Evolutionary conservation across 2,329 filamentous ascomycete genomes (phyloP).

Genomic region (Aplosporella prunicola): DNA sequence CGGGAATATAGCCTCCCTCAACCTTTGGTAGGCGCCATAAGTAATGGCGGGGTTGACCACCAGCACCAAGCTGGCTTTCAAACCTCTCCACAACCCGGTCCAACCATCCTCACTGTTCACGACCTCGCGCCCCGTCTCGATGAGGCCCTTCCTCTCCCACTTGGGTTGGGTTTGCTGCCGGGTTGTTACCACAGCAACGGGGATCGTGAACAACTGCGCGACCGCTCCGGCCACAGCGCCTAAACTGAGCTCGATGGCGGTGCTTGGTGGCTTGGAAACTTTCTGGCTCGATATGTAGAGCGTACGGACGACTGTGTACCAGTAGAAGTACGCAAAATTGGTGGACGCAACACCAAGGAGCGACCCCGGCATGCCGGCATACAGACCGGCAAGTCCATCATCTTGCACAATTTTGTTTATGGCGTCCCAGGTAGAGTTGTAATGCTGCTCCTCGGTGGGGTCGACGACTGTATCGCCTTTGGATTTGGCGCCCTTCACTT

Average conservation of each 20-base stretch:
- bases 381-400: slow-evolving; percentile 75
- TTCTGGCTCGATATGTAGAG: slow-evolving; percentile 59
- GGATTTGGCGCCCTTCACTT: slow-evolving; percentile 55
- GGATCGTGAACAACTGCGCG: slow-evolving; percentile 93
- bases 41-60: slow-evolving; percentile 97
- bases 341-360: slow-evolving; percentile 89
- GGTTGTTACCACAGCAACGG: slow-evolving; percentile 89
- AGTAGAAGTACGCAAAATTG: slow-evolving; percentile 99
- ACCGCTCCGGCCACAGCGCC: slow-evolving; percentile 83
- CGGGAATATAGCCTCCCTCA: slow-evolving; percentile 69
- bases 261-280: slow-evolving; percentile 58
- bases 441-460: slow-evolving; percentile 56
- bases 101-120: slow-evolving; percentile 83
- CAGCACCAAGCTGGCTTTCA: slow-evolving; percentile 91
- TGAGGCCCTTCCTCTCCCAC: slow-evolving; percentile 70
- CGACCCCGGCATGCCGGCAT: slow-evolving; percentile 78
- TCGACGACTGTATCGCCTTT: slow-evolving; percentile 26
- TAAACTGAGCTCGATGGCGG: slow-evolving; percentile 70
- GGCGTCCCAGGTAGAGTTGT: slow-evolving; percentile 79
- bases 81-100: slow-evolving; percentile 81
- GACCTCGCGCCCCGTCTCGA: slow-evolving; percentile 83
- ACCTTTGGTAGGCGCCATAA: slow-evolving; percentile 88
- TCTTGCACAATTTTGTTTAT: slow-evolving; percentile 71
- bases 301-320: slow-evolving; percentile 82
- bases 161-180: slow-evolving; percentile 89